These are phyloP conservation scores for Stylonectria norvegica DNA, from an alignment of 2,329 filamentous ascomycete genomes.

Conservation along the genomic window DNA sequence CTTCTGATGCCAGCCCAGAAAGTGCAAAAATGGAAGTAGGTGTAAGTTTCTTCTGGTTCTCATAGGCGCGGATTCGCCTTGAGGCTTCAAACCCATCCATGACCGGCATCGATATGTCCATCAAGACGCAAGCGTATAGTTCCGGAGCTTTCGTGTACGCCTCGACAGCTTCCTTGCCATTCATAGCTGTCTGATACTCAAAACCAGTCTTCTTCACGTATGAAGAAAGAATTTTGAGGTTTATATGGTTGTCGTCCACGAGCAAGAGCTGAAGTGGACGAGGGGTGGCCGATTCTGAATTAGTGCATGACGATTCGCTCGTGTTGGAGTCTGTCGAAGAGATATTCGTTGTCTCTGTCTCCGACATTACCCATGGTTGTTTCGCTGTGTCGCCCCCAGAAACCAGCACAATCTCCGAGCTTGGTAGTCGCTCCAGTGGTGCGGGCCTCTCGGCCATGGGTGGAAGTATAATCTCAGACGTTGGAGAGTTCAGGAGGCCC, in stretches of 20 bases:
- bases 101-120: slow-evolving; percentile 57
- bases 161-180: slow-evolving; percentile 35
- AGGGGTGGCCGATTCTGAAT: not conserved
- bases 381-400: no score
- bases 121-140: slow-evolving; percentile 32
- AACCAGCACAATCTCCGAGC: no score
- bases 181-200: slow-evolving; percentile 28
- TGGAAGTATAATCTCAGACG: no score
- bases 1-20: slow-evolving; percentile 49
- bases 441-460: no score
- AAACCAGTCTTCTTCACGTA: slow-evolving; percentile 35
- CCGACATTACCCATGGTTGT: not conserved
- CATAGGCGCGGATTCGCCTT: slow-evolving; percentile 47
- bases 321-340: not conserved
- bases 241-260: slow-evolving; percentile 42
- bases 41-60: slow-evolving; percentile 39
- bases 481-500: no score
- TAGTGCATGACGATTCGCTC: not conserved
- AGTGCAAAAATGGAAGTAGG: slow-evolving; percentile 50
- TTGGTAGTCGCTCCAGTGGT: no score
- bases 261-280: slow-evolving; percentile 28
- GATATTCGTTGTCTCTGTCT: not conserved
- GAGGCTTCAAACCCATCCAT: slow-evolving; percentile 53
- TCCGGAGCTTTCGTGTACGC: slow-evolving; percentile 23
- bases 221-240: slow-evolving; percentile 33